Conservation (phyloP, 2,329 filamentous ascomycete species). For the Cladosporium velox region DNA sequence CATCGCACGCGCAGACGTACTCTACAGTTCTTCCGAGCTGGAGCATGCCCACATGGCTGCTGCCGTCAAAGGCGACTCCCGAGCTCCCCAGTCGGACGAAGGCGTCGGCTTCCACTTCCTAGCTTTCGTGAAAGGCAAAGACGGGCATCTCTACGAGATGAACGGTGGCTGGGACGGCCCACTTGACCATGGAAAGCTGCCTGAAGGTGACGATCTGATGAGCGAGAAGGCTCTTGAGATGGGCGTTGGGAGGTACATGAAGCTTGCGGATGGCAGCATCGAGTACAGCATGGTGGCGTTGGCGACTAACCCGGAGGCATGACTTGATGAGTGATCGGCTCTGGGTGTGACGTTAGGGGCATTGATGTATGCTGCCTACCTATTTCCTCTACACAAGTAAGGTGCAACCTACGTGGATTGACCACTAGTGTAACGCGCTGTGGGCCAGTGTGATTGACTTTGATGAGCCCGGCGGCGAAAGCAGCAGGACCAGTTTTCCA, state of each 20-base stretch:
- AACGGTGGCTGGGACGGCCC: slow-evolving; percentile 49
- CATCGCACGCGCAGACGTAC: slow-evolving; percentile 50
- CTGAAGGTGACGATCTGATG: slow-evolving; percentile 48
- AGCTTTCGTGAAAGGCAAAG: slow-evolving; percentile 49
- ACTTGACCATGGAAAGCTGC: slow-evolving; percentile 45
- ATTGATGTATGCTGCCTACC: neutral
- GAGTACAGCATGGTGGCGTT: slow-evolving; percentile 50
- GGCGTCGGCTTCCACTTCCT: slow-evolving; percentile 48
- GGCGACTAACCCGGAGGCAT: slow-evolving; percentile 5
- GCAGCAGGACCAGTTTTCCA: too few species aligned
- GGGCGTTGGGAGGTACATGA: slow-evolving; percentile 44
- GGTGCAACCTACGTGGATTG: too few species aligned
- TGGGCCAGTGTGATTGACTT: too few species aligned
- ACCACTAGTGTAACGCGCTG: too few species aligned
- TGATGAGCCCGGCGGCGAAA: too few species aligned
- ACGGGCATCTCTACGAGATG: slow-evolving; percentile 51
- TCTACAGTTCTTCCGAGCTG: slow-evolving; percentile 52
- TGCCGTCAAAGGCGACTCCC: slow-evolving; percentile 46
- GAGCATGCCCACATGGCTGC: slow-evolving; percentile 47
- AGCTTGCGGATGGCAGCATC: slow-evolving; percentile 41
- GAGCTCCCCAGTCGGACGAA: slow-evolving; percentile 35
- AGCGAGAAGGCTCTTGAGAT: slow-evolving; percentile 45
- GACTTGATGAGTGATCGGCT: neutral
- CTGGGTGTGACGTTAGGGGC: neutral
- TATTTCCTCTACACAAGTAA: too few species aligned